Conservation (phyloP, 2,329 filamentous ascomycete genomes). For the Monilinia polystroma region DNA sequence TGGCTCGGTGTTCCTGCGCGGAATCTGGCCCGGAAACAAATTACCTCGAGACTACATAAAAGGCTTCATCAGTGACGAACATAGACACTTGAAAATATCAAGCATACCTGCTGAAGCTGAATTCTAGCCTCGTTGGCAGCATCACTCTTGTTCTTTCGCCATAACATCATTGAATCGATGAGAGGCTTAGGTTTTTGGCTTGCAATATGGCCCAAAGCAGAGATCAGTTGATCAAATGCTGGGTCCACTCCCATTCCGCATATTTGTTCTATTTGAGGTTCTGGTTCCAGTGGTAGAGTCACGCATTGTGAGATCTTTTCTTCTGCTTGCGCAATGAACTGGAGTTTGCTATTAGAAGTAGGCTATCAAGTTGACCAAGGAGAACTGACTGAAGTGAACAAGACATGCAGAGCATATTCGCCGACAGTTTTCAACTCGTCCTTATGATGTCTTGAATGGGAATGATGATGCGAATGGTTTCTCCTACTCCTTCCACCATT, state of each 20-base stretch:
- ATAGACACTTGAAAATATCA: neutral
- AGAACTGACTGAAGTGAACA: slow-evolving; percentile 79
- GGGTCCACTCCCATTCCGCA: slow-evolving; percentile 88
- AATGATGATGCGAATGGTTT: slow-evolving; percentile 69
- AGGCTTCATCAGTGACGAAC: slow-evolving; percentile 19
- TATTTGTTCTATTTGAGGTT: slow-evolving; percentile 82
- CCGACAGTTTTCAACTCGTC: slow-evolving; percentile 90
- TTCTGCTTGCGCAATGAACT: slow-evolving; percentile 96
- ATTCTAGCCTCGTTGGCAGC: slow-evolving; percentile 68
- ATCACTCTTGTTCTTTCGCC: slow-evolving; percentile 95
- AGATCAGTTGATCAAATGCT: slow-evolving; percentile 90
- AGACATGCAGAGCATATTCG: slow-evolving; percentile 93
- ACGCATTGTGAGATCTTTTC: slow-evolving; percentile 91
- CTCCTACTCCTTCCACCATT: slow-evolving; percentile 60
- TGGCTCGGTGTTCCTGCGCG: slow-evolving; percentile 75
- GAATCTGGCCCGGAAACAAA: slow-evolving; percentile 43
- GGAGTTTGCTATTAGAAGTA: slow-evolving; percentile 36
- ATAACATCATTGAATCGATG: slow-evolving; percentile 97
- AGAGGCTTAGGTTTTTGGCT: slow-evolving; percentile 90
- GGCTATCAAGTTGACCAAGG: slow-evolving; percentile 17
- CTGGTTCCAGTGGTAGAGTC: slow-evolving; percentile 72
- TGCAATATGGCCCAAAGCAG: slow-evolving; percentile 89
- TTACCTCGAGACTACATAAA: slow-evolving; percentile 30
- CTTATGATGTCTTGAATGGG: slow-evolving; percentile 60
- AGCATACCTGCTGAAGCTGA: slow-evolving; percentile 53